Conservation (phyloP, 2,329 filamentous ascomycete genomes). For the Lizonia empirigonia region DNA sequence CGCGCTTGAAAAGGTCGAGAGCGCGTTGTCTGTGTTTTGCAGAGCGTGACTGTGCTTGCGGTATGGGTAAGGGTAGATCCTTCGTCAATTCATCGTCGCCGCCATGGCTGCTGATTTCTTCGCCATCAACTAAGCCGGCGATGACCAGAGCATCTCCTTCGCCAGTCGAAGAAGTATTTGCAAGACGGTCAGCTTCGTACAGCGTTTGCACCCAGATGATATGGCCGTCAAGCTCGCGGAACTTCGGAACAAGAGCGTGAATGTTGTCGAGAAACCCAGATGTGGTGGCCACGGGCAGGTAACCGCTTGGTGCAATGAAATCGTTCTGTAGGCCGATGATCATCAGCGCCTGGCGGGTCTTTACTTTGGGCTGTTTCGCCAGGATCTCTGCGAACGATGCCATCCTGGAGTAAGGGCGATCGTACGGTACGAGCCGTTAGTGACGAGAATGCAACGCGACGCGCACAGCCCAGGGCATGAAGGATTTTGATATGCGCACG, state of each 20-base stretch:
- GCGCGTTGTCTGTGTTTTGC: conserved; percentile 46
- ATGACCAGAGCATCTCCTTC: conserved; percentile 55
- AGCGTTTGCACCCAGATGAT: conserved; percentile 86
- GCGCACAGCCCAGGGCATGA: conserved; percentile 3
- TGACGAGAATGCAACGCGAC: conserved; percentile 1
- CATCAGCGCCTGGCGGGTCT: conserved; percentile 73
- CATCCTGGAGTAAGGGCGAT: conserved; percentile 34
- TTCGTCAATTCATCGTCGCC: conserved; percentile 41
- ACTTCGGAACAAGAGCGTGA: conserved; percentile 69
- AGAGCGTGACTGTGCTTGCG: conserved; percentile 39
- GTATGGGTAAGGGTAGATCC: conserved; percentile 29
- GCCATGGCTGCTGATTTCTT: conserved; percentile 42
- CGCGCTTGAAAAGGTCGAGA: conserved; percentile 45
- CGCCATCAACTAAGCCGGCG: conserved; percentile 45
- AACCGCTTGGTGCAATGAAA: conserved; percentile 72
- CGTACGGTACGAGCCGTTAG: conserved; percentile 3
- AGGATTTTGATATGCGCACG: conserved; percentile 8
- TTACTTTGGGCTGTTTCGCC: conserved; percentile 57
- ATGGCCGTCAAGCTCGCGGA: conserved; percentile 69
- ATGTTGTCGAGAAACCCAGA: conserved; percentile 71
- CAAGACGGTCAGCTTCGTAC: conserved; percentile 67
- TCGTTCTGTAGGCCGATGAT: conserved; percentile 90
- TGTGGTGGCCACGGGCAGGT: conserved; percentile 68
- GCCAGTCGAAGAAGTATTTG: conserved; percentile 56
- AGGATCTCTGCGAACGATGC: conserved; percentile 52